phyloP scores from a whole-genome alignment of 805 yeast genomes.

The Scheffersomyces spartinae region DNA sequence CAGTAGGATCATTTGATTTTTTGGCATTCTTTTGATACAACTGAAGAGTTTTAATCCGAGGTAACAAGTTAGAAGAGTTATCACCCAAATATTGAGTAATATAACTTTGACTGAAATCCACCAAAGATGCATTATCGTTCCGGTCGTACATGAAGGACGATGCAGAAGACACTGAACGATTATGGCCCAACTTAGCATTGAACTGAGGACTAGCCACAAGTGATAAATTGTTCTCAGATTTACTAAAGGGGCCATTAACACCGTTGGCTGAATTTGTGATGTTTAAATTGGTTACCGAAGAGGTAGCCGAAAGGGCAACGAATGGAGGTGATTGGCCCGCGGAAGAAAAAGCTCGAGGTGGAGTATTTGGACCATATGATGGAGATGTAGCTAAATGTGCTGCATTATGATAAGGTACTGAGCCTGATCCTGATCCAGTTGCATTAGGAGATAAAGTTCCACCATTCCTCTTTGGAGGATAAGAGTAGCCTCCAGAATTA shows the following conservation, averaged over 20 bases:
- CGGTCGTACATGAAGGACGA: constrained; percentile 25
- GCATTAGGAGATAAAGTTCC: constrained; percentile 1
- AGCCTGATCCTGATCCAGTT: not conserved
- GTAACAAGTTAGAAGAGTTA: constrained; percentile 41
- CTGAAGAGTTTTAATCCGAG: constrained; percentile 76
- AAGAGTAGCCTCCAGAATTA: constrained; percentile 1
- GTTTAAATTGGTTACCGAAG: constrained; percentile 25
- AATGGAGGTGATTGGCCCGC: constrained; percentile 14
- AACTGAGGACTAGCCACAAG: no score
- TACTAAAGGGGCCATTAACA: no score
- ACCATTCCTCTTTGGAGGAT: not conserved
- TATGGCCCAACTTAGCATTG: constrained; percentile 15
- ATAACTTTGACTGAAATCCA: constrained; percentile 41
- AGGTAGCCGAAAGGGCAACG: constrained; percentile 18
- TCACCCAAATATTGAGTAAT: constrained; percentile 45
- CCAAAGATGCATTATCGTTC: constrained; percentile 22
- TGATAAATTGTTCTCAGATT: no score
- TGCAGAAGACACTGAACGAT: constrained; percentile 24
- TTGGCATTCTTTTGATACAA: constrained; percentile 79
- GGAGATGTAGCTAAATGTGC: constrained; percentile 10
- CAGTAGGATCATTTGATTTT: constrained; percentile 72
- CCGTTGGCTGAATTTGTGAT: no score
- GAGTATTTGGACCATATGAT: constrained; percentile 10
- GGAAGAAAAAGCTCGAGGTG: constrained; percentile 17
- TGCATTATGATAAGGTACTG: not conserved